Base-by-base conservation (phyloP, 208 protist genomes). In the Acanthamoeba pearcei region DNA sequence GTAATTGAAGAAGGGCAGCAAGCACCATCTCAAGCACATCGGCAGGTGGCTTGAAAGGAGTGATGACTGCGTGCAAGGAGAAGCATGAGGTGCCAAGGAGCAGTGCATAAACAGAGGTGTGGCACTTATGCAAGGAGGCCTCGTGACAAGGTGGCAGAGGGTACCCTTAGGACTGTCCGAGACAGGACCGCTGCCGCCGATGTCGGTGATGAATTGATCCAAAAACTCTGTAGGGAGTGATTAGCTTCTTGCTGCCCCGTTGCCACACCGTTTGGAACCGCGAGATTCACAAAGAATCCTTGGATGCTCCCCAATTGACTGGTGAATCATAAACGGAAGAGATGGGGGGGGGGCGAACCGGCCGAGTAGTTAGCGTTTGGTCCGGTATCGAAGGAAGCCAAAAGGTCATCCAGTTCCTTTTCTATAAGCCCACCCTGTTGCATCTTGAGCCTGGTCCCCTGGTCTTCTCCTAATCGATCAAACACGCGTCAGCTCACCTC, bases 171-270 rank as follows among this genome's bases (percentile, higher is more conserved):
- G 1, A 49, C 70, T 78, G 13, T 78, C 70, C 10, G 70, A 32
- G 32, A 78, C 70, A 10, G 70, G 32, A 12, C 70, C 70, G 38
- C 29, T 78, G 29, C 70, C 70, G 6, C 70, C 70, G 12, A 78
- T 78, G 22, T 46, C 70, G 15, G 70, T 78, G 70, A 78, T 78
- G 70, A 78, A 78, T 24, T 46, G 70, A 78, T 78, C 70, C 70
- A 78, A 78, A 46, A 78, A 78, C 70, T 78, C 38, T 78, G 38
- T 5, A 57, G 53, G 17, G 53, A 57, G 53, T 22, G 53, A 57
- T 42, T 42, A 42, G 38, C 38, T 42, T 42, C 38, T 42, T 5
- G 38, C 38, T 42, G 38, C 38, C 38, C 38, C 3, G 1, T 42
- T 42, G 38, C 38, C 1, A 42, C 2, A 1, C 38, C 38, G 38